Conservation (phyloP, 331 rosid species). For the Malus hybrid region DNA sequence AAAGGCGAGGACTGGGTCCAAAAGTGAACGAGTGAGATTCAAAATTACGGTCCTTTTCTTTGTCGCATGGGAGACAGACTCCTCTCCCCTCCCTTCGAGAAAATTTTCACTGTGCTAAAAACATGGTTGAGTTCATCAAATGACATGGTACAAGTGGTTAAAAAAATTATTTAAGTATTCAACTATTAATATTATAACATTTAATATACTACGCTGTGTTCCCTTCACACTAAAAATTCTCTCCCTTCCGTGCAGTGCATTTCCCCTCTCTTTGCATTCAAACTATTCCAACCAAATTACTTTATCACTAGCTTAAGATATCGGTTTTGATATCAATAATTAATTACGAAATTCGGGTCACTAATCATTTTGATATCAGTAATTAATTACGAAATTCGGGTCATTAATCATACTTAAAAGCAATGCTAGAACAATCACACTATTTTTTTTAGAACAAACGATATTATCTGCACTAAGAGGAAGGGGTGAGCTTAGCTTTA, state of each 20-base stretch:
- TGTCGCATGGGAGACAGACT: constrained; percentile 65
- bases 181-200: too few species aligned
- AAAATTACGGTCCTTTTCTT: constrained; percentile 31
- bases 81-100: constrained; percentile 39
- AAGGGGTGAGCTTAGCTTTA: too few species aligned
- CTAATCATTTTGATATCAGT: background rate
- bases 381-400: background rate
- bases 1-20: constrained; percentile 57
- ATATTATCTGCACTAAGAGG: too few species aligned
- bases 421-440: too few species aligned
- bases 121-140: accelerated
- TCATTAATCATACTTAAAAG: background rate
- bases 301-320: background rate
- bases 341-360: background rate
- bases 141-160: too few species aligned
- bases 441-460: too few species aligned
- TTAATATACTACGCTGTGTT: too few species aligned
- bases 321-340: background rate
- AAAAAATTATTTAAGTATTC: too few species aligned
- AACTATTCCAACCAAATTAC: background rate
- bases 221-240: too few species aligned
- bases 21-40: constrained; percentile 32
- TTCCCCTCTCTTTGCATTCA: background rate
- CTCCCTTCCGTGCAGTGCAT: too few species aligned
- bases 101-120: accelerated